Conservation (phyloP, 306 rosid species). For the Cicer arietinum region DNA sequence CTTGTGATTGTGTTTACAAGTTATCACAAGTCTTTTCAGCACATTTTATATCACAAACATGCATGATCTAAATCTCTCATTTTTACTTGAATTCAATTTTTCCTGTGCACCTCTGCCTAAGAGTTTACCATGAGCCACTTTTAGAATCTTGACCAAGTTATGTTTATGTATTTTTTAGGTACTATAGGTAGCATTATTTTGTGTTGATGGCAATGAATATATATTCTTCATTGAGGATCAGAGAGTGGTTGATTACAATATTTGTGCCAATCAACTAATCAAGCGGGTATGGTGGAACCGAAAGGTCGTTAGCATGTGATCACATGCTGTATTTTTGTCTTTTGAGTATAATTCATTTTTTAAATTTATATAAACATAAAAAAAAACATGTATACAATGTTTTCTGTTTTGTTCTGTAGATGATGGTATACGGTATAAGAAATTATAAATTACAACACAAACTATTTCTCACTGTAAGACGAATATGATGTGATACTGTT, state of each 20-base stretch:
- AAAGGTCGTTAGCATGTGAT: slow-evolving; percentile 68
- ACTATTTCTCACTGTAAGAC: slow-evolving; percentile 27
- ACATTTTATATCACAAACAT: too few relatives aligned
- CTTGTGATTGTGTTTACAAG: too few relatives aligned
- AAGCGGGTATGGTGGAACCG: slow-evolving; percentile 69
- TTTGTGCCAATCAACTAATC: slow-evolving; percentile 49
- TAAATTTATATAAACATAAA: not conserved
- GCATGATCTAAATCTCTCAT: too few relatives aligned
- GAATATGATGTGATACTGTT: slow-evolving; percentile 19
- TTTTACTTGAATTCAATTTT: too few relatives aligned
- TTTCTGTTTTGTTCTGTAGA: slow-evolving; percentile 17
- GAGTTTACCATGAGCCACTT: not conserved
- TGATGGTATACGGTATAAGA: not conserved
- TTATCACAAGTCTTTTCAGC: too few relatives aligned
- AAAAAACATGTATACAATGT: slow-evolving; percentile 7
- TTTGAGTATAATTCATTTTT: slow-evolving; percentile 33
- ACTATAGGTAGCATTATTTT: not conserved
- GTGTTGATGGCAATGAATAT: not conserved
- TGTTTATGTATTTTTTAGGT: not conserved
- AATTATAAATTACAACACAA: not conserved
- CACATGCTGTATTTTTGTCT: slow-evolving; percentile 75
- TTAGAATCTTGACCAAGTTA: not conserved
- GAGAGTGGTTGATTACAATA: slow-evolving; percentile 35
- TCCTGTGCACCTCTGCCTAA: too few relatives aligned
- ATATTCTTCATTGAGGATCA: slow-evolving; percentile 1